These are phyloP conservation scores for Syncephalis fuscata DNA, from an alignment of 371 early-diverging fungal genomes.

Conservation along the genomic window DNA sequence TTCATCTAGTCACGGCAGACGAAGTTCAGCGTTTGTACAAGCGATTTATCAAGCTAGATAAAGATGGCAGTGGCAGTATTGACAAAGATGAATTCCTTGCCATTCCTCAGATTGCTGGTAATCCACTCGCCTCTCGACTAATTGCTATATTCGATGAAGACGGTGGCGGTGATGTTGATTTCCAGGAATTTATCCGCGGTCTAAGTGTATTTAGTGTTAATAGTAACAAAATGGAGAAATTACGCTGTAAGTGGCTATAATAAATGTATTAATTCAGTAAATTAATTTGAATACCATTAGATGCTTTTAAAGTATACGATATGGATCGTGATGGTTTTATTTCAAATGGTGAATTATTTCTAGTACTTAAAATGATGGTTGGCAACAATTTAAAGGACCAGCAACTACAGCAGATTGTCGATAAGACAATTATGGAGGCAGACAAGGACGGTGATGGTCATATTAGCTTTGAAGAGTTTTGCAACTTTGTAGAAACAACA, in stretches of 20 bases:
- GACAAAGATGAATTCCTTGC: slow-evolving; percentile 91
- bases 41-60: slow-evolving; percentile 91
- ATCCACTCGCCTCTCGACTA: slow-evolving; percentile 88
- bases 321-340: slow-evolving; percentile 96
- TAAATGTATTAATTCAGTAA: background rate
- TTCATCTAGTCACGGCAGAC: slow-evolving; percentile 56
- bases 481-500: slow-evolving; percentile 76
- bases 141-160: slow-evolving; percentile 94
- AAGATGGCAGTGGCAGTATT: slow-evolving; percentile 84
- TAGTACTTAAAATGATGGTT: slow-evolving; percentile 96
- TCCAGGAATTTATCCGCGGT: slow-evolving; percentile 91
- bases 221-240: slow-evolving; percentile 82
- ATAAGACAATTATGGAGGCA: slow-evolving; percentile 97
- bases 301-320: slow-evolving; percentile 98
- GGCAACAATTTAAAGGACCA: slow-evolving; percentile 86
- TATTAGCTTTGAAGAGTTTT: slow-evolving; percentile 91
- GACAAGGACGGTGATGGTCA: slow-evolving; percentile 89
- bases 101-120: slow-evolving; percentile 89
- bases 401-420: slow-evolving; percentile 97
- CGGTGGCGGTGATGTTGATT: slow-evolving; percentile 95
- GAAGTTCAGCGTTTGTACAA: slow-evolving; percentile 95
- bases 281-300: slow-evolving; percentile 26
- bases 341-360: slow-evolving; percentile 92
- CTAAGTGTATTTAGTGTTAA: slow-evolving; percentile 84
- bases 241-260: slow-evolving; percentile 75